Base-by-base conservation (phyloP, 2,329 filamentous ascomycete genomes). In the Coleophoma crateriformis region DNA sequence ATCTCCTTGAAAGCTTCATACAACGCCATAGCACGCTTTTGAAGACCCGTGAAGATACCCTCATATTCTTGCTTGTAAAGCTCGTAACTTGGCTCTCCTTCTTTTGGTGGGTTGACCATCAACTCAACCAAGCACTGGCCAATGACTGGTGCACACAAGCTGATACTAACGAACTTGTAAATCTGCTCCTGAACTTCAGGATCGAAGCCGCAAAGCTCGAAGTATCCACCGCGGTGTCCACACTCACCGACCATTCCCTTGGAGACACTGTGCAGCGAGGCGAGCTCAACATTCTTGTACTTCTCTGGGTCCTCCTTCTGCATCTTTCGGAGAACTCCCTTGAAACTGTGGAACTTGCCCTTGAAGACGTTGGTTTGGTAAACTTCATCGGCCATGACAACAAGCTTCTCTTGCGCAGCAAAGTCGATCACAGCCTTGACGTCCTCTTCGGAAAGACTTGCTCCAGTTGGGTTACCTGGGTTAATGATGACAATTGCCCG, bases 211-310 rank as follows among this genome's bases (percentile, higher is more conserved):
- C 91, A 82, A 50, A 99, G 84, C 77, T 99, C 94, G 66, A 97
- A 97, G 79, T 95, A 99, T 48, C 94, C 94, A 60, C 92, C 94
- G 56, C 94, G 88, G 75, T 99, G 94, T 47, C 94, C 94, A 68
- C 94, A 99, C 76, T 99, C 94, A 65, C 94, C 94, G 8, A 96
- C 88, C 91, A 99, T 97, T 63, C 94, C 94, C 81, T 99, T 99
- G 67, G 90, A 96, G 49, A 95, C 79, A 62, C 87, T 92, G 78
- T 99, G 92, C 58, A 99, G 77, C 47, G 90, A 96, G 45, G 86
- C 92, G 50, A 99, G 82, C 74, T 97, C 91, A 52, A 99, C 76
- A 59, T 81, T 68, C 70, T 95, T 88, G 72, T 90, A 97, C 67
- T 83, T 84, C 63, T 83, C 87, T 1, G 86, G 81, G 41, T 77